Evolutionary conservation across 805 yeast species (phyloP).

Genomic region (Monosporozyma unispora): DNA sequence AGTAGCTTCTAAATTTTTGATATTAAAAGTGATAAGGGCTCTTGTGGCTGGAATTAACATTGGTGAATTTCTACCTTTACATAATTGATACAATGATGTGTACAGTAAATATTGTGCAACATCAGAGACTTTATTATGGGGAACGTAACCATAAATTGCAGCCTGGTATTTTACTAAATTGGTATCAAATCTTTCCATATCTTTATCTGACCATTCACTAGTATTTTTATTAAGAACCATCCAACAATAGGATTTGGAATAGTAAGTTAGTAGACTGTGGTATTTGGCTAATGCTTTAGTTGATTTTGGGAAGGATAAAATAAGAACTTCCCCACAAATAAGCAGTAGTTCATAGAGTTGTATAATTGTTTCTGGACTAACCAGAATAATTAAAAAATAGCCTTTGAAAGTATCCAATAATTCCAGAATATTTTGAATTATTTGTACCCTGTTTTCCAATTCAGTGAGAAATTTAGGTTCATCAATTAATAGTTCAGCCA

Average conservation of each 20-base stretch:
- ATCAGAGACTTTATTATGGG: background rate
- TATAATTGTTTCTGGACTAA: background rate
- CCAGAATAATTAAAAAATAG: background rate
- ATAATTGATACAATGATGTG: background rate
- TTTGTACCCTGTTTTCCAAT: background rate
- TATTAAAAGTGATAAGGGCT: background rate
- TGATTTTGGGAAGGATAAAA: background rate
- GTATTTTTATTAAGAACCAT: background rate
- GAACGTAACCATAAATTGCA: background rate
- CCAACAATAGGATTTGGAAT: background rate
- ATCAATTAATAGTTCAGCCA: background rate
- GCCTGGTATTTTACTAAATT: background rate
- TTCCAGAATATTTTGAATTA: background rate
- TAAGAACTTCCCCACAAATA: background rate
- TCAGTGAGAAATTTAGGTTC: background rate
- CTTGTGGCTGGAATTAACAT: background rate
- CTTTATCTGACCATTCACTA: background rate
- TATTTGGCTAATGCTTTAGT: background rate
- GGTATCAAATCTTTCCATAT: background rate
- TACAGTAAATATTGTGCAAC: background rate
- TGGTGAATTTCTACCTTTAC: background rate
- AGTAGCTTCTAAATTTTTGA: background rate
- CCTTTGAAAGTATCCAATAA: slow-evolving; percentile 1
- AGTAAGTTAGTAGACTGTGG: background rate
- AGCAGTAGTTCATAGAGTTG: background rate